A percentile compares a stretch with the other conserved stretches of the same genome.
Evolutionary conservation across 2,329 filamentous ascomycete genomes (phyloP).

Genomic region (Aspergillus sojae): DNA sequence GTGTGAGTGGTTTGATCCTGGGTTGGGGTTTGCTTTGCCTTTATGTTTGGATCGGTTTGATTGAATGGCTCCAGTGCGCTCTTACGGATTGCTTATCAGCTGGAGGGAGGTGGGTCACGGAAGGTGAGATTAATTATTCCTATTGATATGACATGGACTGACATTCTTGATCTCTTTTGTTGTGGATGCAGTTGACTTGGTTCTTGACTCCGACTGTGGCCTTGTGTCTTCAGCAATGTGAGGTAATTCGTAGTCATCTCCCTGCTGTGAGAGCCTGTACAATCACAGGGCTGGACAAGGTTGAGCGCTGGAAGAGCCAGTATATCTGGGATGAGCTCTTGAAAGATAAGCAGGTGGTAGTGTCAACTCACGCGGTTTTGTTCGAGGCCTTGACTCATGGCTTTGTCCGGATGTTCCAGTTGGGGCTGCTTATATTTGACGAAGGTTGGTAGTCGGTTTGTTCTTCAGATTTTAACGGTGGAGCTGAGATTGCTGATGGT

Average conservation of each 20-base stretch:
- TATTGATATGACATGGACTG: neutral
- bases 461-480: neutral
- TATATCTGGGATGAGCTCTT: conserved; percentile 69
- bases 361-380: conserved; percentile 77
- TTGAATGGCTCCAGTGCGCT: conserved; percentile 56
- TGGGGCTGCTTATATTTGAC: conserved; percentile 77
- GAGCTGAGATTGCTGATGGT: neutral
- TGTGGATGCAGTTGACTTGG: conserved; percentile 58
- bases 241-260: conserved; percentile 63
- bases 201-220: conserved; percentile 72
- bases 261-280: conserved; percentile 60
- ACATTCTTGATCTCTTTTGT: neutral
- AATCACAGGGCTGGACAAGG: conserved; percentile 68
- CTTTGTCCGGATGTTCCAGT: conserved; percentile 66
- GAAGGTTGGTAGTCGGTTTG: conserved; percentile 63
- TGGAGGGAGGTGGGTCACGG: conserved; percentile 55
- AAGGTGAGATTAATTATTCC: conserved; percentile 53
- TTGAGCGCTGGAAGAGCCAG: conserved; percentile 73
- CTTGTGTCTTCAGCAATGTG: conserved; percentile 67
- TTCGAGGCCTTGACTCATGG: conserved; percentile 73
- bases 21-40: neutral
- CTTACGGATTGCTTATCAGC: conserved; percentile 66
- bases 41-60: neutral
- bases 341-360: conserved; percentile 66
- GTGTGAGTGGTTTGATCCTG: neutral